Base-by-base conservation (phyloP, 2,329 filamentous ascomycete genomes). In the Epichloe gansuensis region DNA sequence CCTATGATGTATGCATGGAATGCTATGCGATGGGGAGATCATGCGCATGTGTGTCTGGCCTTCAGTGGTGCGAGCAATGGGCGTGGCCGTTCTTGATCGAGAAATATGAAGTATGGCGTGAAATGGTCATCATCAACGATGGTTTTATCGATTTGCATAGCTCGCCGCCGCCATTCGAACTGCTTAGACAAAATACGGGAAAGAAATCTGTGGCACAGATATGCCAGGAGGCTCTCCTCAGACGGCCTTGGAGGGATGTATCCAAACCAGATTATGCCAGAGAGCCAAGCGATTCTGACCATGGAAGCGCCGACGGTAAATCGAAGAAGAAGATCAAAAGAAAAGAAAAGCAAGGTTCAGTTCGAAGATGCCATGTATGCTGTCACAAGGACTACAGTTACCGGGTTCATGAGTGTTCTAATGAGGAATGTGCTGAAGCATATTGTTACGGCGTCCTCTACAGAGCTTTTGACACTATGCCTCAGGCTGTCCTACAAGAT, bases 21-120 rank as follows among this genome's bases (percentile, higher is more conserved):
- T 98, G 93, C 64, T 98, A 95, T 63, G 86, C 83, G n/a, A 95
- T 97, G 86, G 93, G 93, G 23, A 82, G 93, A 50, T 95, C 91
- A 46, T 98, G 93, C 65, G 81, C 80, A 3, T 98, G 93, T 63
- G 78, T 95, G 49, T 95, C 91, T 3, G 83, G 82, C 21, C 77
- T 95, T 11, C 82, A 80, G 55, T 98, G 91, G 91, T 89, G 88
- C 49, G 91, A 98, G 65, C 93, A 97, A 65, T 96, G 91, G 77
- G 73, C 80, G 12, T 97, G 91, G 91, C 76, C 81, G 43, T 82
- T 90, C 13, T 74, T 98, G 11, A 75, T 82, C 0, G 74, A 82
- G 49, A 85, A 86, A 54, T 90, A 97, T 64, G 91, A 95, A 57
- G 71, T 72, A 3, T 98, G 91, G 89, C 81, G 90, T 41, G 76